These are phyloP conservation scores for Saccharum officinarum DNA, from an alignment of 176 grass and related monocot genomes.

Conservation along the genomic window DNA sequence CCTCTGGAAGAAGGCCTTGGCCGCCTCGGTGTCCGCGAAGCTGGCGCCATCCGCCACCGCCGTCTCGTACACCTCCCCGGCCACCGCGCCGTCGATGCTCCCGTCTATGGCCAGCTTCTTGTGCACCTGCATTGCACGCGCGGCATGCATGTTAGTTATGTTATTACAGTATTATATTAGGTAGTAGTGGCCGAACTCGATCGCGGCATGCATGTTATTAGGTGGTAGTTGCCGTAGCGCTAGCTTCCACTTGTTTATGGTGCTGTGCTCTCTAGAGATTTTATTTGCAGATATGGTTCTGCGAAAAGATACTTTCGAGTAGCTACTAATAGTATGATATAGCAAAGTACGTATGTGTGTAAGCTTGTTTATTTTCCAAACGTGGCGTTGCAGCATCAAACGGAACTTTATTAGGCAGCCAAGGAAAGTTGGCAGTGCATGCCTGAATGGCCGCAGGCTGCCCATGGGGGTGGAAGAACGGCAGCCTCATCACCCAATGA, in stretches of 20 bases:
- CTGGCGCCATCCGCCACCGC: constrained; percentile 45
- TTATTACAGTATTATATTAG: neutral
- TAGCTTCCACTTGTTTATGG: neutral
- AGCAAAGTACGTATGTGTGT: neutral
- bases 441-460: constrained; percentile 70
- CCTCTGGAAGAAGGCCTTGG: constrained; percentile 60
- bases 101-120: constrained; percentile 45
- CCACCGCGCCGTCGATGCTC: constrained; percentile 20
- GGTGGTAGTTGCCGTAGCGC: neutral
- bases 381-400: neutral
- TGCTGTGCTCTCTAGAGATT: neutral
- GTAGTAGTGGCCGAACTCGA: neutral
- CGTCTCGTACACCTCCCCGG: constrained; percentile 71
- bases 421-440: constrained; percentile 31
- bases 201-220: neutral
- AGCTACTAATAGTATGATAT: neutral
- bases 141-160: neutral
- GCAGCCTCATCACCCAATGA: constrained; percentile 57
- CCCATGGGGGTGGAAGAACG: constrained; percentile 57
- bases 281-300: neutral
- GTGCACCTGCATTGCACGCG: constrained; percentile 60
- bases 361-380: constrained; percentile 13
- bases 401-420: neutral
- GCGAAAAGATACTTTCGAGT: neutral
- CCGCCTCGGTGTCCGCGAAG: constrained; percentile 42